A percentile compares a stretch with the other conserved stretches of the same genome.
Evolutionary conservation across 192 early-diverging fungal genomes (phyloP).

Genomic region (Helicostylum pulchrum): DNA sequence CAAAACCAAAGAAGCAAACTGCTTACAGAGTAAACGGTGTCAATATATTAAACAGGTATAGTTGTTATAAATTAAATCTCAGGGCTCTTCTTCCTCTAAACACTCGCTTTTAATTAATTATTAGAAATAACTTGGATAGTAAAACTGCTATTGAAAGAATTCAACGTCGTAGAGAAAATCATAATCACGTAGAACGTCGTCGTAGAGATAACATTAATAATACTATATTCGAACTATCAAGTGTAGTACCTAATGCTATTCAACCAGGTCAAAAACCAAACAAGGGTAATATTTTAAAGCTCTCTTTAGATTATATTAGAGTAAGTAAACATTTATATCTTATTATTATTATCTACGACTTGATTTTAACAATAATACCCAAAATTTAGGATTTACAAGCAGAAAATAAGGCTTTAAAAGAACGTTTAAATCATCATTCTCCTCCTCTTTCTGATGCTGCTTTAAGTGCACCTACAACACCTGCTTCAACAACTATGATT

Average conservation of each 20-base stretch:
- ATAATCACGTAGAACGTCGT: conserved; percentile 73
- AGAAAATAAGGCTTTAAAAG: conserved; percentile 17
- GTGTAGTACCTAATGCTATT: conserved; percentile 57
- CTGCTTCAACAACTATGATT: neutral
- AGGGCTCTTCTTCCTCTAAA: too few species aligned
- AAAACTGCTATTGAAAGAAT: conserved; percentile 70
- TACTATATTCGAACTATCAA: conserved; percentile 65
- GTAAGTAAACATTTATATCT: conserved; percentile 20
- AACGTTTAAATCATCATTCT: neutral
- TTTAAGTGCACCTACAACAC: neutral
- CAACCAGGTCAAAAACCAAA: conserved; percentile 62
- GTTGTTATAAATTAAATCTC: too few species aligned
- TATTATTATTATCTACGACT: neutral
- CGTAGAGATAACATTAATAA: conserved; percentile 73
- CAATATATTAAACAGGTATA: conserved; percentile 33
- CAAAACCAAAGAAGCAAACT: conserved; percentile 20
- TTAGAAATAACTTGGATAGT: conserved; percentile 33
- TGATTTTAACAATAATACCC: neutral
- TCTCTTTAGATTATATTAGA: conserved; percentile 61
- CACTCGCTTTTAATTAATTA: neutral
- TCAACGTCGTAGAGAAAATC: conserved; percentile 72
- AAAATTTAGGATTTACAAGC: conserved; percentile 21
- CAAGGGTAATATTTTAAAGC: conserved; percentile 67
- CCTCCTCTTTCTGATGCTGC: neutral
- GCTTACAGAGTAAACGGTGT: conserved; percentile 29